Percentiles rank a stretch among this genome's conserved stretches.
phyloP scores from a whole-genome alignment of 768 basidiomycete species.

The Cystobasidium ongulense region DNA sequence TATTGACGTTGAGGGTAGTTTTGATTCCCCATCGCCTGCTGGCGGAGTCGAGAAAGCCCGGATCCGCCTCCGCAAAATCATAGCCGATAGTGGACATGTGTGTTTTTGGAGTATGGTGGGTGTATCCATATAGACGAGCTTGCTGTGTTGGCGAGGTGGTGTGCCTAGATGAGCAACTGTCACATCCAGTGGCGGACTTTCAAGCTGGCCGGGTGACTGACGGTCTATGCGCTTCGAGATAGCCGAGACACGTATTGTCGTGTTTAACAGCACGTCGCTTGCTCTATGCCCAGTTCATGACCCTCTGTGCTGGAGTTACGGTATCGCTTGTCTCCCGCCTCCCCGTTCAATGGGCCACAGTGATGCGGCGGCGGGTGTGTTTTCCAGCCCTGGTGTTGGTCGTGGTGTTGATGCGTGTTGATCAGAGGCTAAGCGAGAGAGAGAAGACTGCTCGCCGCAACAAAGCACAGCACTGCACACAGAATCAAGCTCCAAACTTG shows the following conservation, averaged over 20 bases:
- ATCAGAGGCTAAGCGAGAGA: no score
- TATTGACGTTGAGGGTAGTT: not conserved
- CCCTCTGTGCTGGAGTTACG: not conserved
- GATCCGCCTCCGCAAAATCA: not conserved
- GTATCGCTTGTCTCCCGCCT: not conserved
- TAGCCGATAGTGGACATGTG: not conserved
- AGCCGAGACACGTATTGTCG: not conserved
- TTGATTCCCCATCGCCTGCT: not conserved
- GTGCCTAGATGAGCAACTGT: no score
- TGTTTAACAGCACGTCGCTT: not conserved
- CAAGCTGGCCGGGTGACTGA: no score
- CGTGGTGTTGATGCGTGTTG: no score
- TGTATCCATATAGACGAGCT: not conserved
- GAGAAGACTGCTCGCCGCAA: no score
- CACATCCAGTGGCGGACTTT: no score
- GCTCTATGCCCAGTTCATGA: not conserved
- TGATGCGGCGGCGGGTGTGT: no score
- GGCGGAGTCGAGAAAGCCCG: constrained; percentile 2
- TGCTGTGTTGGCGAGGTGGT: no score
- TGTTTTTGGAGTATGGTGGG: not conserved
- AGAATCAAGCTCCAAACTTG: not conserved
- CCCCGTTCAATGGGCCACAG: not conserved
- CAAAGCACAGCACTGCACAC: no score
- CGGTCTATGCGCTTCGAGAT: not conserved
- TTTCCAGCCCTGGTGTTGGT: no score